phyloP scores from a whole-genome alignment of 139 green algal genomes.

The Trebouxia sp. region DNA sequence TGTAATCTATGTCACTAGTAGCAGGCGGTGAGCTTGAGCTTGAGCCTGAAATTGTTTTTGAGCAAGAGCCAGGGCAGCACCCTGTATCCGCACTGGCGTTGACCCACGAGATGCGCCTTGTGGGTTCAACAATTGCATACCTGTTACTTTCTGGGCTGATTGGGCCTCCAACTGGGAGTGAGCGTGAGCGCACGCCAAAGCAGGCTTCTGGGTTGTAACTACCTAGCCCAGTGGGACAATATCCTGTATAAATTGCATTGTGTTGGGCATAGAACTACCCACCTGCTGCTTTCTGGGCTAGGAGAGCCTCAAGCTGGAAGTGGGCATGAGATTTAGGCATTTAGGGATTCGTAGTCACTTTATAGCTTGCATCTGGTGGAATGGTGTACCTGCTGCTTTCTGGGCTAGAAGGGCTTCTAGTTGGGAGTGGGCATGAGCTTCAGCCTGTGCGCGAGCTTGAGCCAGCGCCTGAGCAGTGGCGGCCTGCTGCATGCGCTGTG shows the following conservation, averaged over 20 bases:
- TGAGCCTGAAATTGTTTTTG: too few relatives aligned
- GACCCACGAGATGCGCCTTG: too few relatives aligned
- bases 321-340: background rate
- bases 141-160: too few relatives aligned
- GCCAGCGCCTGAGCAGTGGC: constrained; percentile 1
- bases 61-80: background rate
- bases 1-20: too few relatives aligned
- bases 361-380: background rate
- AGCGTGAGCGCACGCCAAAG: too few relatives aligned
- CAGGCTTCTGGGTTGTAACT: background rate
- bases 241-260: too few relatives aligned
- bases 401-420: constrained; percentile 20
- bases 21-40: too few relatives aligned
- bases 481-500: constrained; percentile 8
- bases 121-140: too few relatives aligned
- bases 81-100: too few relatives aligned
- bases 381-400: background rate
- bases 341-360: too few relatives aligned
- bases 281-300: constrained; percentile 19
- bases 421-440: constrained; percentile 7
- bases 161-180: background rate
- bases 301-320: background rate
- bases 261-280: background rate
- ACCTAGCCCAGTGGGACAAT: too few relatives aligned
- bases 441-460: constrained; percentile 7